These are phyloP conservation scores for Dactylellina haptotyla DNA, from an alignment of 2,329 filamentous ascomycete genomes.

Conservation along the genomic window DNA sequence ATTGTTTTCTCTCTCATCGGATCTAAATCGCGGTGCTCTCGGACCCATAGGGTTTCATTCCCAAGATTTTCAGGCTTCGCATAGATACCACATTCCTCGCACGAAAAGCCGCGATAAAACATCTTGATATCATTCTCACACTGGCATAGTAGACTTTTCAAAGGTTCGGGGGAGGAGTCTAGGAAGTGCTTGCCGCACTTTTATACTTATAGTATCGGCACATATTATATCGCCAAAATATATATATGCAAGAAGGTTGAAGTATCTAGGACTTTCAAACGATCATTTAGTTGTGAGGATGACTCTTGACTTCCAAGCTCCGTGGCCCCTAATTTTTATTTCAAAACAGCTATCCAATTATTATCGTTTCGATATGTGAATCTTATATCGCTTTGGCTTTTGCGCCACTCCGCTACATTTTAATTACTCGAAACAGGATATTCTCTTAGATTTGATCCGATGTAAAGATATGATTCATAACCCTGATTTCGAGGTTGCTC, in stretches of 20 bases:
- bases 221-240: too few relatives aligned
- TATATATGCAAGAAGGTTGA: not conserved
- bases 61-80: not conserved
- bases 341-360: too few relatives aligned
- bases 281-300: too few relatives aligned
- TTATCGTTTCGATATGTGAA: too few relatives aligned
- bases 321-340: too few relatives aligned
- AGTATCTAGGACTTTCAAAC: too few relatives aligned
- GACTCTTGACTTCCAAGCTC: too few relatives aligned
- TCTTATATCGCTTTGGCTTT: too few relatives aligned
- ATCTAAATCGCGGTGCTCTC: not conserved
- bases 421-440: too few relatives aligned
- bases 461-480: not conserved
- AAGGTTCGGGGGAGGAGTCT: not conserved
- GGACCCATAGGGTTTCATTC: not conserved
- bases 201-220: constrained; percentile 24
- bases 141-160: constrained; percentile 16
- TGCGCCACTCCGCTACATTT: too few relatives aligned
- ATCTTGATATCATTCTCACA: constrained; percentile 10
- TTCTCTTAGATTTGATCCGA: not conserved
- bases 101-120: constrained; percentile 10
- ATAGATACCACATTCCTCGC: constrained; percentile 11
- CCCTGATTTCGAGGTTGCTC: not conserved
- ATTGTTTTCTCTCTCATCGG: not conserved
- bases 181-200: constrained; percentile 20